Evolutionary conservation across 768 basidiomycete species (phyloP), one percentile per base, ranked within the genome.

Genomic region (Sarcodon aspratus): DNA sequence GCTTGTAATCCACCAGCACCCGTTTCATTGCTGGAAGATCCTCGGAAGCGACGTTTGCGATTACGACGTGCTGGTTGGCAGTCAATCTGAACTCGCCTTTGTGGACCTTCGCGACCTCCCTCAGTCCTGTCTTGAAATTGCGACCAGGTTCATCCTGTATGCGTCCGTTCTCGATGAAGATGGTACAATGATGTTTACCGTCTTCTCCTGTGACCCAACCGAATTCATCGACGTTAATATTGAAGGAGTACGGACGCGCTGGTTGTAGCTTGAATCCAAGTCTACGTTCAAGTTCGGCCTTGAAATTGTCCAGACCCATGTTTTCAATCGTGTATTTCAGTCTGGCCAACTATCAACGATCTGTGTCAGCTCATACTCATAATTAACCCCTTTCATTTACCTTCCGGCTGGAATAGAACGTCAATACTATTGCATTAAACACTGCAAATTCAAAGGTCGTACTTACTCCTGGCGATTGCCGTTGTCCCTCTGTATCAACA

Each of bases 301-400:
- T 89, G 77, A 95, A 99, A 46, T 63, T 72, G 43, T 84, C 82
- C 15, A 96, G 71, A 17, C 93, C 92, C 82, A 97, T 87, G 42
- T 90, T 82, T 66, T 99, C 96, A 57, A 99, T 77, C 13, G 96
- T 99, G 68, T 98, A 98, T 68, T 97, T 97, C 50, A 97, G 72
- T 48, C 94, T 85, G 36, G 87, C 90, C 51, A 88, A 90, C 80
- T 83, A 49, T 13, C 9, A 42, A 42, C 31, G 42, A 34, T n/a
- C n/a, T n/a, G 2, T 18, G 37, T 18, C 17, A 27, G 21, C 5
- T 27, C 5, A 27, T 27, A 27, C 21, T 27, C 21, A 27, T 27
- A 5, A 27, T 27, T 3, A 5, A 27, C 21, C 21, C 21, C 21
- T 27, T 27, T 27, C 21, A 27, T 27, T 27, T 5, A 63, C 62